phyloP scores from a whole-genome alignment of 1,284 basidiomycete species.

The Exobasidium cylindrosporum region DNA sequence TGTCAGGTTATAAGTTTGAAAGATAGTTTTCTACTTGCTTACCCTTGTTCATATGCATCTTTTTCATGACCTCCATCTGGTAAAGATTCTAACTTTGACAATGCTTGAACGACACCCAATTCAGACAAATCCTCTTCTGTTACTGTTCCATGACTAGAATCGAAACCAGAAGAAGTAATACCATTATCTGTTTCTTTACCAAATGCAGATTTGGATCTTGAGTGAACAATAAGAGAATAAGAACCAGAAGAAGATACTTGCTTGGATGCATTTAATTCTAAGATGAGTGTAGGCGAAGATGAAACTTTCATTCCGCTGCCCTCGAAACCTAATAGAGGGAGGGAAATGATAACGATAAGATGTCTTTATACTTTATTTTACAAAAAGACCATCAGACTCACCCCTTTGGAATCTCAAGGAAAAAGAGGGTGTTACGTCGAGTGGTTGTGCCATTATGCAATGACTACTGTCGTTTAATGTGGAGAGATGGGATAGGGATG shows the following conservation, averaged over 20 bases:
- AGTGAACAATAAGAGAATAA: background rate
- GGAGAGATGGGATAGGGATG: no score
- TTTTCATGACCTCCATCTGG: conserved; percentile 5
- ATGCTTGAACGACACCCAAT: background rate
- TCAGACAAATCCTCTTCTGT: background rate
- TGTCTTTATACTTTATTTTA: no score
- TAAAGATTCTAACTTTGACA: background rate
- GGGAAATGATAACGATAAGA: background rate
- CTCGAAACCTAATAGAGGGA: background rate
- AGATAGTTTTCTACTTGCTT: background rate
- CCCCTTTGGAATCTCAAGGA: background rate
- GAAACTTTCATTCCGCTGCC: background rate
- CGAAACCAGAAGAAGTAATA: background rate
- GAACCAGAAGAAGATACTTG: background rate
- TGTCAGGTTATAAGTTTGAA: background rate
- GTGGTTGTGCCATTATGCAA: background rate
- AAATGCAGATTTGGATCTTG: background rate
- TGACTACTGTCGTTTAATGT: no score
- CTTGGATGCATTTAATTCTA: background rate
- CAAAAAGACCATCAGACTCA: no score
- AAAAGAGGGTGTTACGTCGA: background rate
- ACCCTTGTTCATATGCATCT: conserved; percentile 1
- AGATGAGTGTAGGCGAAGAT: background rate
- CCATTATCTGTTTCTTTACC: background rate
- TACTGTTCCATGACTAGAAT: background rate